Evolutionary conservation across 106 monocot species (phyloP), one percentile per base, ranked within the genome.

Genomic region (Apostasia ramifera): DNA sequence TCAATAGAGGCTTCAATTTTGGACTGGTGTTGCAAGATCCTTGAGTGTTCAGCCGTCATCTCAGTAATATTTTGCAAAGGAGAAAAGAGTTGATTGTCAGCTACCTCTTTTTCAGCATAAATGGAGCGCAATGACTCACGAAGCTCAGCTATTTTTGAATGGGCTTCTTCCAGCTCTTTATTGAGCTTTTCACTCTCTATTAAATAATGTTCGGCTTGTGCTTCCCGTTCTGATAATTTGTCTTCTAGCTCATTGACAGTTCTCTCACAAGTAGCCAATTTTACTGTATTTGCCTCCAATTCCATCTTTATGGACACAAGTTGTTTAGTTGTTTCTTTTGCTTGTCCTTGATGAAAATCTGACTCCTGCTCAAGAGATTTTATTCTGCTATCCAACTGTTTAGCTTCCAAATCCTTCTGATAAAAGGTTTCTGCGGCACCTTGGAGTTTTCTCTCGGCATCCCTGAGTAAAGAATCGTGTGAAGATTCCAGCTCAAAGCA

Each of bases 381-480:
- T 58, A 87, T 2, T 52, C 73, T 80, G 52, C 85, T 71, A 65
- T 77, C 13, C 53, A 94, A 63, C 50, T 76, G 72, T 70, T 79
- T 66, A 38, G 38, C 53, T 77, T 86, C 86, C 37, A 69, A 78
- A 70, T 89, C 89, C 71, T 94, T 94, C n/a, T 71, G 76, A 52
- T 70, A 65, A 53, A 94, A 75, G 56, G 53, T 73, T 54, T 52
- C 53, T 1, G 57, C 43, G 8, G 78, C 80, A 70, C 80, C 84
- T 71, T 81, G 79, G 40, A 82, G 76, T 66, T 87, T 94, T 15
- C 73, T 46, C 72, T 90, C 89, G 61, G 86, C 77, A 47, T 94
- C 93, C 66, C 86, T 86, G 12, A 49, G 15, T 10, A 76, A 51
- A 52, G 76, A 78, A 60, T 82, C 78, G 61, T 88, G 77, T 26